Conservation (phyloP, 192 early-diverging fungal genomes). For the Coemansia sp. region DNA sequence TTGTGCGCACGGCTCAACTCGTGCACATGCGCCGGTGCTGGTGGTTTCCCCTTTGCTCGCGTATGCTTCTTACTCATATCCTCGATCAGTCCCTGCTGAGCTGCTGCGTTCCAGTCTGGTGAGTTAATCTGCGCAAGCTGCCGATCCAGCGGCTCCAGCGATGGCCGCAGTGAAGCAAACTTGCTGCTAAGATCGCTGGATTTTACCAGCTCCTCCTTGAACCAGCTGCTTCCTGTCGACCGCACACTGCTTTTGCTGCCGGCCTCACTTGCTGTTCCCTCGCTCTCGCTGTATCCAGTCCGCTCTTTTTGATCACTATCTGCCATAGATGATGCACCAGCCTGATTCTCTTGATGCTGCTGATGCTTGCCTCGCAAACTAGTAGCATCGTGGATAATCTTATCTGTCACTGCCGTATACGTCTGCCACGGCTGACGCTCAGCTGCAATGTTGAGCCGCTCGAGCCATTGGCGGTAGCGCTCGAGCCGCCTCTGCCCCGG, state of each 20-base stretch:
- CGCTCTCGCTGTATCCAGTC: neutral
- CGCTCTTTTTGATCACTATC: neutral
- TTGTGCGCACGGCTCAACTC: constrained; percentile 48
- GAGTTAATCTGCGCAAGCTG: constrained; percentile 33
- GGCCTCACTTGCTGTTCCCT: constrained; percentile 6
- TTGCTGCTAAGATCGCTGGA: constrained; percentile 19
- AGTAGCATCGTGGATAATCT: constrained; percentile 19
- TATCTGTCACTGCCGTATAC: constrained; percentile 35
- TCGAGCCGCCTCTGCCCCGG: constrained; percentile 39
- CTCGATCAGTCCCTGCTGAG: constrained; percentile 11
- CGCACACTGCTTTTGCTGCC: neutral
- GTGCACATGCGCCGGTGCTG: constrained; percentile 24
- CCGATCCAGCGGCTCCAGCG: constrained; percentile 27
- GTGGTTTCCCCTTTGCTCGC: constrained; percentile 1
- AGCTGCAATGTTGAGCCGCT: constrained; percentile 26
- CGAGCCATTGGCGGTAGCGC: constrained; percentile 30
- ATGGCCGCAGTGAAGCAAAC: constrained; percentile 32
- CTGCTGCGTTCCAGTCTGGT: constrained; percentile 11
- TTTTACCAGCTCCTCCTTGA: constrained; percentile 14
- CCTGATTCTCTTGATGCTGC: neutral
- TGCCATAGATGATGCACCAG: neutral
- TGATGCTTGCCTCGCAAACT: constrained; percentile 1
- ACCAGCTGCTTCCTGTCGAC: neutral
- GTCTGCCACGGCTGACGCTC: constrained; percentile 36
- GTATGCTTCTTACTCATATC: neutral